Evolutionary conservation across 2,329 filamentous ascomycete genomes (phyloP).

Genomic region (Dryadomyces sulphureus): DNA sequence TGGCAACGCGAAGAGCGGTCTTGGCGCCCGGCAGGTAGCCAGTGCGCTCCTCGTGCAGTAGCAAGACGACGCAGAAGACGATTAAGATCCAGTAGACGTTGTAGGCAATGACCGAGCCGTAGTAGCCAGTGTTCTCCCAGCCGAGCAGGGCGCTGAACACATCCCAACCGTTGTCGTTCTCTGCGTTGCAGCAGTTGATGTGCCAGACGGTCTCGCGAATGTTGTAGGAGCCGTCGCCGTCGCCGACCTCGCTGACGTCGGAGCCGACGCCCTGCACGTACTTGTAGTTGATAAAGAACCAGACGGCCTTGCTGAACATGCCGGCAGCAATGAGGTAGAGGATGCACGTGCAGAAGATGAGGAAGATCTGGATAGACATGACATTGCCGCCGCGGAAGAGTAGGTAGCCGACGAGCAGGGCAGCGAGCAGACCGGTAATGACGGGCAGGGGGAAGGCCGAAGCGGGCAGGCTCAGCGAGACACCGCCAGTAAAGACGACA

Average conservation of each 20-base stretch:
- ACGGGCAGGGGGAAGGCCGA: conserved; percentile 66
- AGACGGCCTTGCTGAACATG: conserved; percentile 61
- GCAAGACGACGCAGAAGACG: conserved; percentile 25
- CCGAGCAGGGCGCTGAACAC: conserved; percentile 77
- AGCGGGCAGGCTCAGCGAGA: conserved; percentile 62
- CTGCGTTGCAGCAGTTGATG: conserved; percentile 69
- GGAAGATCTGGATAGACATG: conserved; percentile 30
- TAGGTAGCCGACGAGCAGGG: conserved; percentile 51
- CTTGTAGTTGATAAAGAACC: conserved; percentile 50
- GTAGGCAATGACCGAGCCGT: conserved; percentile 75
- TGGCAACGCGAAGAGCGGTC: conserved; percentile 4
- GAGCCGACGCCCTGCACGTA: conserved; percentile 35
- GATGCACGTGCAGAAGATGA: conserved; percentile 64
- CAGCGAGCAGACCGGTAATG: conserved; percentile 54
- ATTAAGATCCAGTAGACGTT: conserved; percentile 74
- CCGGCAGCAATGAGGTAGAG: conserved; percentile 71
- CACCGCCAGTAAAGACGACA: conserved; percentile 74
- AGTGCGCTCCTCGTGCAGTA: conserved; percentile 52
- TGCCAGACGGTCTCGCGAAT: conserved; percentile 68
- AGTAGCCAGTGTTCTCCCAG: conserved; percentile 80
- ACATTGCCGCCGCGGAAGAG: conserved; percentile 39
- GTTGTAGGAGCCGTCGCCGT: conserved; percentile 62
- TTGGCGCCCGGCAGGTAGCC: conserved; percentile 29
- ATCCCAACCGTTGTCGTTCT: conserved; percentile 65
- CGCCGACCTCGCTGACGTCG: conserved; percentile 30